Evolutionary conservation across 352 stramenopile species (phyloP).

Genomic region (Phytophthora pini): DNA sequence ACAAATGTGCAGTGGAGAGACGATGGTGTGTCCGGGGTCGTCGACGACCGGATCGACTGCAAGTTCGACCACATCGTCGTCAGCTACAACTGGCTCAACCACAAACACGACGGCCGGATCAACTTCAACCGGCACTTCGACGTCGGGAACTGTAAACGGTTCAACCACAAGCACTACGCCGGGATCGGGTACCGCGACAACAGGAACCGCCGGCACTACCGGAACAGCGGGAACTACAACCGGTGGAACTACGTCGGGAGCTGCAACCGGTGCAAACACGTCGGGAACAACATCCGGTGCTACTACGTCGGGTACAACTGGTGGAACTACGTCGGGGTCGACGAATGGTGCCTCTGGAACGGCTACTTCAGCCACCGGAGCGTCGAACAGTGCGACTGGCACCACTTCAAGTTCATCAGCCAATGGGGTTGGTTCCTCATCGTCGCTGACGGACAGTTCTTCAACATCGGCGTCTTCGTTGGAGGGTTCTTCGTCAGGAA

Average conservation of each 20-base stretch:
- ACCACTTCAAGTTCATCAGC: slow-evolving; percentile 18
- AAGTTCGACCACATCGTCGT: not conserved
- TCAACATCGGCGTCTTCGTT: slow-evolving; percentile 8
- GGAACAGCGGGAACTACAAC: not conserved
- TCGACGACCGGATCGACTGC: slow-evolving; percentile 7
- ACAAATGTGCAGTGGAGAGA: slow-evolving; percentile 32
- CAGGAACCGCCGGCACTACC: not conserved
- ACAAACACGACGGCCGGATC: not conserved
- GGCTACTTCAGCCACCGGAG: not conserved
- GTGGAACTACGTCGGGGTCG: not conserved
- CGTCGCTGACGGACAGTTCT: slow-evolving; percentile 12
- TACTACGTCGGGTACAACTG: not conserved
- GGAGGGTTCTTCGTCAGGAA: slow-evolving; percentile 8
- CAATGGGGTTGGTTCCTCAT: not conserved
- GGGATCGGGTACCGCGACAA: slow-evolving; percentile 1
- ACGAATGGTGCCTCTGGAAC: not conserved
- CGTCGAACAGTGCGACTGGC: not conserved
- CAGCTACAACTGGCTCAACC: slow-evolving; percentile 3
- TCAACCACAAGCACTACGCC: not conserved
- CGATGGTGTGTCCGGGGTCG: slow-evolving; percentile 28
- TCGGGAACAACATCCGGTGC: not conserved
- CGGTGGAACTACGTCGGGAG: not conserved
- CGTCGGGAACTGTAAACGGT: not conserved
- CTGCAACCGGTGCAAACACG: not conserved
- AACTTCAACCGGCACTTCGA: not conserved